Conservation (phyloP, 345 rosid species). For the Euphorbia pulcherrima region DNA sequence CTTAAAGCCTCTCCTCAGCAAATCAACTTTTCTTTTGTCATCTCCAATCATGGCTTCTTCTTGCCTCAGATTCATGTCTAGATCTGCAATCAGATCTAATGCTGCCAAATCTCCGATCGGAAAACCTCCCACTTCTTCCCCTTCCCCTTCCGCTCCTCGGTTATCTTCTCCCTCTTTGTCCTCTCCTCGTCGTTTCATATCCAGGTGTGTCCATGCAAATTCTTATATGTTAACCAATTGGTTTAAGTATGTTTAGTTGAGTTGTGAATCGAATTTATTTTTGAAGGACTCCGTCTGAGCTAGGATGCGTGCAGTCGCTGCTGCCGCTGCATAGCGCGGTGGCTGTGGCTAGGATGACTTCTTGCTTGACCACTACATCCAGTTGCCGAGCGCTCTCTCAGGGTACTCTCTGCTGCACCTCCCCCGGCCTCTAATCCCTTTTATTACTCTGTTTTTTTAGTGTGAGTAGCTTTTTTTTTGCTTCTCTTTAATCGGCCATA, state of each 20-base stretch:
- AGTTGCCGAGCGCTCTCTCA: conserved; percentile 85
- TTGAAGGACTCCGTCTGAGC: conserved; percentile 56
- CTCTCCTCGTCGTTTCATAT: conserved; percentile 47
- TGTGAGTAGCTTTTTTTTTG: conserved; percentile 58
- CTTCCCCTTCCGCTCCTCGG: conserved; percentile 38
- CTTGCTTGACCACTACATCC: conserved; percentile 81
- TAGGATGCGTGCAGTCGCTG: conserved; percentile 82
- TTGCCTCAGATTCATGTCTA: conserved; percentile 49
- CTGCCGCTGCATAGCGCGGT: conserved; percentile 89
- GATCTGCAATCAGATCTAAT: conserved; percentile 56
- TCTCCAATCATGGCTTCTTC: conserved; percentile 46
- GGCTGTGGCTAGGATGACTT: conserved; percentile 75
- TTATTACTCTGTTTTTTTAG: conserved; percentile 35
- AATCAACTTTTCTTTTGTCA: no score
- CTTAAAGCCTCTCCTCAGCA: conserved; percentile 7
- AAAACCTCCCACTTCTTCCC: conserved; percentile 34
- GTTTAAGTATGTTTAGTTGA: not conserved
- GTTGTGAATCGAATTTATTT: not conserved
- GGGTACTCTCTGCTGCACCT: conserved; percentile 99
- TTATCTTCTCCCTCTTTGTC: conserved; percentile 44
- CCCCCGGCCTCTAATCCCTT: conserved; percentile 82
- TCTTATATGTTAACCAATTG: not conserved
- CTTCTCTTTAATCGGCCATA: not conserved
- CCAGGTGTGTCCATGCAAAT: conserved; percentile 43
- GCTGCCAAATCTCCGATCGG: conserved; percentile 34